phyloP scores from a whole-genome alignment of 495 filamentous ascomycete species.

The Xanthoparmelia taractica region DNA sequence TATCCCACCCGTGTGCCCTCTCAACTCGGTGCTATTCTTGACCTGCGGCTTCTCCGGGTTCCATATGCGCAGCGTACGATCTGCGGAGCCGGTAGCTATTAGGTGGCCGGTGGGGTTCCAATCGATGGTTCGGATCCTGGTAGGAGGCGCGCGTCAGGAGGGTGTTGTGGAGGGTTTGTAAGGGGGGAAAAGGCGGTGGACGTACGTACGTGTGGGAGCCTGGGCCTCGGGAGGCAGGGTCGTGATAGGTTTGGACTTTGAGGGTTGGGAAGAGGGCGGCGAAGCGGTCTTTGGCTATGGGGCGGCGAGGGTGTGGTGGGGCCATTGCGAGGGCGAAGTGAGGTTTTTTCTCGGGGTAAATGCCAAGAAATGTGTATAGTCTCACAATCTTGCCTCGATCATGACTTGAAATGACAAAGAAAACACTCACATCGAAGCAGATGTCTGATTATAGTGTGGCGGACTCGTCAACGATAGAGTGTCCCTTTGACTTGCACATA shows the following conservation, averaged over 20 bases:
- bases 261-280: constrained; percentile 46
- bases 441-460: neutral
- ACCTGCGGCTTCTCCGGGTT: constrained; percentile 79
- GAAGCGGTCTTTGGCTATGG: constrained; percentile 57
- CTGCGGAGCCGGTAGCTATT: constrained; percentile 76
- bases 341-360: constrained; percentile 15
- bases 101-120: constrained; percentile 86
- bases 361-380: neutral
- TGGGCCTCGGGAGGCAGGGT: constrained; percentile 44
- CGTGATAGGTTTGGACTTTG: constrained; percentile 57
- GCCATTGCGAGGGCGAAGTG: constrained; percentile 40
- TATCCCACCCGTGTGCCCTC: constrained; percentile 66
- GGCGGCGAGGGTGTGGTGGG: constrained; percentile 44
- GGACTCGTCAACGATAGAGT: neutral
- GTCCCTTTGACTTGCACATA: neutral
- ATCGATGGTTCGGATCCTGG: constrained; percentile 62
- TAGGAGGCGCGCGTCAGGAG: constrained; percentile 13
- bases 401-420: neutral
- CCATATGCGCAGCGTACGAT: constrained; percentile 82
- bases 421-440: neutral
- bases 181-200: constrained; percentile 2
- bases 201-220: constrained; percentile 52
- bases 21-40: constrained; percentile 76
- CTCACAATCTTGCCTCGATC: neutral
- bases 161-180: neutral